phyloP scores from a whole-genome alignment of 768 basidiomycete genomes.

The Trametes coccinea region DNA sequence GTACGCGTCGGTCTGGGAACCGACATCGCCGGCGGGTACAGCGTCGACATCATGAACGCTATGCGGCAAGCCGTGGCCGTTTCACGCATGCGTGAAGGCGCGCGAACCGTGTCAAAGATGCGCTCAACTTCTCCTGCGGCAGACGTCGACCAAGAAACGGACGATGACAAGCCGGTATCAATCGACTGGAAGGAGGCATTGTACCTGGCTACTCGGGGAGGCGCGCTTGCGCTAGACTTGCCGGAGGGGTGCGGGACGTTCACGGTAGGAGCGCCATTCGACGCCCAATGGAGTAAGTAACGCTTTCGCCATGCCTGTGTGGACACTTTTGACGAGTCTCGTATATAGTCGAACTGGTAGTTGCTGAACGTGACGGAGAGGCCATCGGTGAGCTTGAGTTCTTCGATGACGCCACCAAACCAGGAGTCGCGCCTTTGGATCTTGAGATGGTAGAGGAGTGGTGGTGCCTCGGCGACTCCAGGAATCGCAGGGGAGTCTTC shows the following conservation, averaged over 20 bases:
- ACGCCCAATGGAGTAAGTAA: conserved; percentile 71
- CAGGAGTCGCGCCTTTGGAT: conserved; percentile 28
- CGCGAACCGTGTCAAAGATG: conserved; percentile 27
- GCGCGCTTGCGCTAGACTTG: conserved; percentile 70
- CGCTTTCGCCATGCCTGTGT: not conserved
- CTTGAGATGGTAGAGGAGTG: conserved; percentile 78
- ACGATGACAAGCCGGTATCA: conserved; percentile 37
- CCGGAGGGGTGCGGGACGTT: conserved; percentile 49
- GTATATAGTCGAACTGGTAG: conserved; percentile 22
- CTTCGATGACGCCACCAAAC: conserved; percentile 42
- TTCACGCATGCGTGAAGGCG: conserved; percentile 68
- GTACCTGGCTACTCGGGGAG: conserved; percentile 81
- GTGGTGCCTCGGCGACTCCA: conserved; percentile 81
- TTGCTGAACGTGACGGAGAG: conserved; percentile 10
- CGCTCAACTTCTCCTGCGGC: conserved; percentile 18
- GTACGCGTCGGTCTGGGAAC: conserved; percentile 81
- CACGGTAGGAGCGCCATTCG: conserved; percentile 62
- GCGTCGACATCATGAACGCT: conserved; percentile 68
- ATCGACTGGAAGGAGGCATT: conserved; percentile 82
- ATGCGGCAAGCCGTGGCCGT: conserved; percentile 81
- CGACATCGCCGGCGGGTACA: conserved; percentile 87
- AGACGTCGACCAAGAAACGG: conserved; percentile 2
- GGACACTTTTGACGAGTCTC: not conserved
- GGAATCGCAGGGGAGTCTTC: conserved; percentile 72
- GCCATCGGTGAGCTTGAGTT: conserved; percentile 74